A percentile compares a stretch with the other conserved stretches of the same genome.
These are phyloP conservation scores for Carpinus viminea DNA, from an alignment of 306 rosid genomes.

Conservation along the genomic window DNA sequence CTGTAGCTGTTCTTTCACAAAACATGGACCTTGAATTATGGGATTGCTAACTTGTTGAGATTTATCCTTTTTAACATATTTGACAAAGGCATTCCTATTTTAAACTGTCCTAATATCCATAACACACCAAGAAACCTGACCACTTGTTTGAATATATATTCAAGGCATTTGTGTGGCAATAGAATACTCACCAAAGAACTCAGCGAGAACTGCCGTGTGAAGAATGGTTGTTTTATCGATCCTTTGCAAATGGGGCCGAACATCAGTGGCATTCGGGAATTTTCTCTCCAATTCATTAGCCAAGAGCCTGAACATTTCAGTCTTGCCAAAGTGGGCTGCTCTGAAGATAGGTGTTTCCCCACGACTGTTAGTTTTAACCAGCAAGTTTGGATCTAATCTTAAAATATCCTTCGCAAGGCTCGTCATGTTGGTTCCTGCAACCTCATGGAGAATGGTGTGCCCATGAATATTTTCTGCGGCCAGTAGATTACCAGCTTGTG, in stretches of 20 bases:
- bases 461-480: neutral
- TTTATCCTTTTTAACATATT: no score
- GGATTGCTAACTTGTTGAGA: no score
- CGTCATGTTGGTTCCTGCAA: neutral
- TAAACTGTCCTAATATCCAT: neutral
- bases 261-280: neutral
- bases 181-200: constrained; percentile 17
- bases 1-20: no score
- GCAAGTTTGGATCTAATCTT: neutral
- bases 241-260: neutral
- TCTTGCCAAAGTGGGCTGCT: neutral
- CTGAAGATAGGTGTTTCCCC: neutral
- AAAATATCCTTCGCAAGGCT: neutral
- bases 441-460: neutral
- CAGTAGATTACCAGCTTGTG: no score
- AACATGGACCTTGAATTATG: no score
- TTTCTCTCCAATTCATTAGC: neutral
- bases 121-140: neutral
- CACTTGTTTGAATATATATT: no score
- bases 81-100: no score
- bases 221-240: neutral
- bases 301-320: neutral
- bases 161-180: no score
- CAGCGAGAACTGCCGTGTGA: constrained; percentile 6
- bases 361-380: accelerated